Evolutionary conservation across 192 early-diverging fungal genomes (phyloP).

Genomic region (Entomortierella parvispora): DNA sequence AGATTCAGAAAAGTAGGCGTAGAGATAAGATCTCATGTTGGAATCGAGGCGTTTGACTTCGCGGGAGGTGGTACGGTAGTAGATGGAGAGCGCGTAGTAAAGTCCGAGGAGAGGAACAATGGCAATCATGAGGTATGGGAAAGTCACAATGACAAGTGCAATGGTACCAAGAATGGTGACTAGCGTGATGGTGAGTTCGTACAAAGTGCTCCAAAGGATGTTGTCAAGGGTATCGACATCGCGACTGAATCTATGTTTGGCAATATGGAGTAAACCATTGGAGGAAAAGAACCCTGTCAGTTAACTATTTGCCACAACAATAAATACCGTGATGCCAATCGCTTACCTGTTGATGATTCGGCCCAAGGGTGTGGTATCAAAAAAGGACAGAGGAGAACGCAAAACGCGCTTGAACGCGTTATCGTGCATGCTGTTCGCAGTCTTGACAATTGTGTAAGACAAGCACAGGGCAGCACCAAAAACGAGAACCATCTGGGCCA

Average conservation of each 20-base stretch:
- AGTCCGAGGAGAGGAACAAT: conserved; percentile 74
- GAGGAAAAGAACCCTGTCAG: conserved; percentile 43
- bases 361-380: conserved; percentile 87
- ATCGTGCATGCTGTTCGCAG: conserved; percentile 68
- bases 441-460: conserved; percentile 61
- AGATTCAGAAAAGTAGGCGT: conserved; percentile 81
- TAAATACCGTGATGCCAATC: conserved; percentile 69
- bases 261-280: not conserved
- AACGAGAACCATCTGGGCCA: conserved; percentile 29
- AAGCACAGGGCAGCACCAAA: conserved; percentile 27
- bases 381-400: conserved; percentile 84
- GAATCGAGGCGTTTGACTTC: conserved; percentile 92
- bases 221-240: conserved; percentile 74
- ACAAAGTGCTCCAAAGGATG: conserved; percentile 56
- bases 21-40: conserved; percentile 83
- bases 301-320: conserved; percentile 16
- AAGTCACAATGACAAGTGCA: conserved; percentile 59
- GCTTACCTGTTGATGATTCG: conserved; percentile 82
- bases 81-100: conserved; percentile 75
- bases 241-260: conserved; percentile 77
- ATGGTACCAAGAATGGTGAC: conserved; percentile 54
- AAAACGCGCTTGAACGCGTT: conserved; percentile 68
- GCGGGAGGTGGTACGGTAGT: conserved; percentile 82
- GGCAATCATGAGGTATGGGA: conserved; percentile 76
- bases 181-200: conserved; percentile 43